These are phyloP conservation scores for Pterothamnion heteromorphum DNA, from an alignment of 31 red algal genomes.

Conservation along the genomic window DNA sequence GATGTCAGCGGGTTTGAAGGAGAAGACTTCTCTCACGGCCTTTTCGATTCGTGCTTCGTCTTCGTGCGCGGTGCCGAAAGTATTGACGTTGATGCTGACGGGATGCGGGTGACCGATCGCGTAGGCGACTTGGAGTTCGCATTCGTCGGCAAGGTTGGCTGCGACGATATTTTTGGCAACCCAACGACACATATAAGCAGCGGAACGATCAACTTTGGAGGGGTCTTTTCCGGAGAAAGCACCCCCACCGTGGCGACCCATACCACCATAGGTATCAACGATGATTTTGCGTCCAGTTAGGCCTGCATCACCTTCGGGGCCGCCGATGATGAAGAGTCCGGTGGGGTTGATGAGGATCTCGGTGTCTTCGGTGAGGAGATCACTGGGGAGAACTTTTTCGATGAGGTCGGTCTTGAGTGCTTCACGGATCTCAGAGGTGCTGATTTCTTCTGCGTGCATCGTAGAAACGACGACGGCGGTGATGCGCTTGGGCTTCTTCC, in stretches of 20 bases:
- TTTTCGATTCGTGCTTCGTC: slow-evolving; percentile 76
- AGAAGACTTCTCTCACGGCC: slow-evolving; percentile 94
- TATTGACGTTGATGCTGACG: slow-evolving; percentile 81
- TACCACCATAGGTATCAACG: slow-evolving; percentile 98
- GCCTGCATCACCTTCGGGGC: slow-evolving; percentile 96
- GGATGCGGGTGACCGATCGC: slow-evolving; percentile 94
- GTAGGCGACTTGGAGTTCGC: slow-evolving; percentile 88
- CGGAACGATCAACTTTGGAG: slow-evolving; percentile 95
- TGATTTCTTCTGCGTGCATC: slow-evolving; percentile 72
- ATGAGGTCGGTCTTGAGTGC: slow-evolving; percentile 89
- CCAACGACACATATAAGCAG: slow-evolving; percentile 94
- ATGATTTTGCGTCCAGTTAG: slow-evolving; percentile 99
- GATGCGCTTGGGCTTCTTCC: slow-evolving; percentile 71
- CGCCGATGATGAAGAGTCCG: slow-evolving; percentile 94
- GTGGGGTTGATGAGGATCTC: slow-evolving; percentile 88
- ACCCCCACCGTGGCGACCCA: slow-evolving; percentile 96
- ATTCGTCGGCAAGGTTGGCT: slow-evolving; percentile 75
- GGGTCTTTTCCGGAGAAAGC: slow-evolving; percentile 99
- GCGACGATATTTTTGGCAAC: slow-evolving; percentile 95
- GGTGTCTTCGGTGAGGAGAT: slow-evolving; percentile 77
- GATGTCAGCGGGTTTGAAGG: slow-evolving; percentile 79
- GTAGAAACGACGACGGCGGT: slow-evolving; percentile 89
- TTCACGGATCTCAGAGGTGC: slow-evolving; percentile 82
- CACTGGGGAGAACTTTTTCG: slow-evolving; percentile 77
- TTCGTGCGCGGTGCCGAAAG: slow-evolving; percentile 87